Evolutionary conservation across 495 filamentous ascomycete genomes (phyloP).

Genomic region (Daldinia vernicosa): DNA sequence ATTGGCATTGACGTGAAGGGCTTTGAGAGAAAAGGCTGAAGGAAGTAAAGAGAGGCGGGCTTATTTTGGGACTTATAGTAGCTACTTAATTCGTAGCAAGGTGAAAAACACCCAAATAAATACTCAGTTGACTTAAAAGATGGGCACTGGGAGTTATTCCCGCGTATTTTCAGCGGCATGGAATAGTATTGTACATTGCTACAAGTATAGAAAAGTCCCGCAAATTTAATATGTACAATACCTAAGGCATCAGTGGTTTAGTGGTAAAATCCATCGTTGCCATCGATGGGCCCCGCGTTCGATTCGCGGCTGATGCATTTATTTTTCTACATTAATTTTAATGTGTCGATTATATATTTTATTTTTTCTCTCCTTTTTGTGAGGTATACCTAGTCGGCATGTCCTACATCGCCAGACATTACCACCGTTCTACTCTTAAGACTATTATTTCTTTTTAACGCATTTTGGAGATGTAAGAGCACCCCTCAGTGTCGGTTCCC

Average conservation of each 20-base stretch:
- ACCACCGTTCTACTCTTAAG: background rate
- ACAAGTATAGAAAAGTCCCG: background rate
- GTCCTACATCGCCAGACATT: background rate
- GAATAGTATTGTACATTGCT: background rate
- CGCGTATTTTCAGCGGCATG: background rate
- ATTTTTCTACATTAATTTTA: conserved; percentile 1
- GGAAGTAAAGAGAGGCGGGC: background rate
- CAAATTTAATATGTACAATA: background rate
- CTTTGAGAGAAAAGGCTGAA: background rate
- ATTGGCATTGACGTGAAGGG: conserved; percentile 26
- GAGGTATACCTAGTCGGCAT: background rate
- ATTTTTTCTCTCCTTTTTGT: background rate
- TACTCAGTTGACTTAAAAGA: no score
- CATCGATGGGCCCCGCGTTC: conserved; percentile 64
- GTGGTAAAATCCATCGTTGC: conserved; percentile 65
- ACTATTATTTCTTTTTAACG: background rate
- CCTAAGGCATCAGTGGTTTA: conserved; percentile 56
- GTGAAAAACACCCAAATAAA: background rate
- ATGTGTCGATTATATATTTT: background rate
- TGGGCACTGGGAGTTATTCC: background rate
- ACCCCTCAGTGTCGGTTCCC: background rate
- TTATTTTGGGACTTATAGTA: background rate
- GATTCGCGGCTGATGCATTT: conserved; percentile 60
- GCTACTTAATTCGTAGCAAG: background rate
- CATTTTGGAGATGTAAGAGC: background rate